Conservation (phyloP, 1,284 basidiomycete genomes). For the Leccinum variabile region DNA sequence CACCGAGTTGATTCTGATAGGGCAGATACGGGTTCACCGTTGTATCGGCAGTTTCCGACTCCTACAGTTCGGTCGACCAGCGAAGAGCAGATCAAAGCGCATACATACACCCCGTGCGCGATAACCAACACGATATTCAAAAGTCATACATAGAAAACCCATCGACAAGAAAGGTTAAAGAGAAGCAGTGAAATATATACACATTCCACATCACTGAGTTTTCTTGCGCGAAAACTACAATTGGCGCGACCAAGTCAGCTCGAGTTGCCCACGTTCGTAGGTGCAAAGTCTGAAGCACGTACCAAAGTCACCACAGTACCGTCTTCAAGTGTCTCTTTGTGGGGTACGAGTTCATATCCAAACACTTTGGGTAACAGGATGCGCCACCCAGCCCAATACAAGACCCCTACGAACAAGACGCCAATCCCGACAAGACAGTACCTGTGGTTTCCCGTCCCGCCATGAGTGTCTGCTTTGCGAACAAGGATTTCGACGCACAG, state of each 20-base stretch:
- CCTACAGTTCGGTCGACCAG: background rate
- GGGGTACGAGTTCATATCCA: conserved; percentile 48
- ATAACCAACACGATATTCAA: background rate
- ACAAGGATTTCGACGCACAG: conserved; percentile 37
- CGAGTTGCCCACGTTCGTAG: background rate
- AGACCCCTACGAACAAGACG: conserved; percentile 45
- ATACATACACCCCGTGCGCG: background rate
- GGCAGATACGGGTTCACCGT: background rate
- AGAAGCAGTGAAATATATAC: background rate
- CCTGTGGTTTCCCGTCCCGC: conserved; percentile 27
- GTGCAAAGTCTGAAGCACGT: conserved; percentile 25
- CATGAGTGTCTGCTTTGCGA: background rate
- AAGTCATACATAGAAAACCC: background rate
- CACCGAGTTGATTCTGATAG: background rate
- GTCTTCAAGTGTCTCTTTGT: conserved; percentile 49
- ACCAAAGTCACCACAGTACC: conserved; percentile 59
- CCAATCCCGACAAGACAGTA: conserved; percentile 59
- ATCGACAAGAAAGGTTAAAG: background rate
- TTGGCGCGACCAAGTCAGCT: background rate
- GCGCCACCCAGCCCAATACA: conserved; percentile 59
- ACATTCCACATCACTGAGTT: background rate
- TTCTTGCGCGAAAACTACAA: conserved; percentile 24
- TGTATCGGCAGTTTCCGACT: background rate
- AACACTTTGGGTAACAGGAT: conserved; percentile 49
- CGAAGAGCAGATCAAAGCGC: background rate